Percentiles rank a stretch among this genome's conserved stretches.
Evolutionary conservation across 129 eudicot species (phyloP).

Genomic region (sunflower (Helianthus annuus)): HanXRQr2.0-SUNRISE NC_035446.2:103977675-103978174

Average conservation of each 20-base stretch:
- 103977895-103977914: neutral
- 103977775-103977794: neutral
- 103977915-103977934: neutral
- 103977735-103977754: neutral
- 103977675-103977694: constrained; percentile 54
- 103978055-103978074: constrained; percentile 47
- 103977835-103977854: neutral
- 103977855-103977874: no score
- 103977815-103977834: neutral
- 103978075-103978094: constrained; percentile 62
- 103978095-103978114: constrained; percentile 26
- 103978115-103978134: neutral
- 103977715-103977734: constrained; percentile 33
- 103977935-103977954: neutral
- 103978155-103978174: constrained; percentile 34
- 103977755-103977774: neutral
- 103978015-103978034: constrained; percentile 67
- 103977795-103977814: neutral
- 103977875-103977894: neutral
- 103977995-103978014: constrained; percentile 66
- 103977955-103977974: neutral
- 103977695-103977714: constrained; percentile 43
- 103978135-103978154: neutral
- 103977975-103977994: neutral
- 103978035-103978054: constrained; percentile 46